phyloP scores from a whole-genome alignment of 177 flowering plant genomes.

The Vitis hybrid region DNA sequence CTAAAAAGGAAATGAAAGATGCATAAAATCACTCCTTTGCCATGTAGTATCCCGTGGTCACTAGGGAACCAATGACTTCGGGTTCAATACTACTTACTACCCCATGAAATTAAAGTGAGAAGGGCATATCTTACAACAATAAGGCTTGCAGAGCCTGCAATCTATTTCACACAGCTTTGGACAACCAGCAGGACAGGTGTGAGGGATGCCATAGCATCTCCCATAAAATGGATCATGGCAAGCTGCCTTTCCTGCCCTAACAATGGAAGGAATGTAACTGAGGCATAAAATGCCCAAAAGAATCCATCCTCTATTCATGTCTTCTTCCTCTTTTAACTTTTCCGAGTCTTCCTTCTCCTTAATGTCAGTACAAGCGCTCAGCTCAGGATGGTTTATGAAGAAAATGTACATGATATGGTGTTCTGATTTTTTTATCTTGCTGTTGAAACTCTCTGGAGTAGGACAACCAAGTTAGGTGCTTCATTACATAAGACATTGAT shows the following conservation, averaged over 20 bases:
- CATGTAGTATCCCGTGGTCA: no score
- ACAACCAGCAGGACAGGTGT: slow-evolving; percentile 25
- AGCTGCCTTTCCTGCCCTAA: slow-evolving; percentile 18
- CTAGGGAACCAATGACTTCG: no score
- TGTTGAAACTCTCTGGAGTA: slow-evolving; percentile 1
- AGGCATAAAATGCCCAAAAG: slow-evolving; percentile 10
- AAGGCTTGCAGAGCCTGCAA: slow-evolving; percentile 27
- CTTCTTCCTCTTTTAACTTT: neutral
- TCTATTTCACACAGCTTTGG: slow-evolving; percentile 25
- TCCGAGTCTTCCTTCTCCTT: neutral
- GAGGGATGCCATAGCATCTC: slow-evolving; percentile 19
- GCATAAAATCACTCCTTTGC: no score
- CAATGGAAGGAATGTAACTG: slow-evolving; percentile 9
- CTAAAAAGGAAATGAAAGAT: neutral
- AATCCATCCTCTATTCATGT: slow-evolving; percentile 5
- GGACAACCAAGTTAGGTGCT: slow-evolving; percentile 11
- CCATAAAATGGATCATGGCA: slow-evolving; percentile 18
- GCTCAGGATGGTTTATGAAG: neutral
- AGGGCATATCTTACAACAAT: slow-evolving; percentile 20
- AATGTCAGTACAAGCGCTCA: neutral
- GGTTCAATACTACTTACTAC: neutral
- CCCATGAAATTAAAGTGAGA: neutral
- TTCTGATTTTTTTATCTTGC: neutral
- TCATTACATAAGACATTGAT: slow-evolving; percentile 1
- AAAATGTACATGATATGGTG: neutral